phyloP scores from a whole-genome alignment of 139 green algal species.

The Deuterostichococcus epilithicus region DNA sequence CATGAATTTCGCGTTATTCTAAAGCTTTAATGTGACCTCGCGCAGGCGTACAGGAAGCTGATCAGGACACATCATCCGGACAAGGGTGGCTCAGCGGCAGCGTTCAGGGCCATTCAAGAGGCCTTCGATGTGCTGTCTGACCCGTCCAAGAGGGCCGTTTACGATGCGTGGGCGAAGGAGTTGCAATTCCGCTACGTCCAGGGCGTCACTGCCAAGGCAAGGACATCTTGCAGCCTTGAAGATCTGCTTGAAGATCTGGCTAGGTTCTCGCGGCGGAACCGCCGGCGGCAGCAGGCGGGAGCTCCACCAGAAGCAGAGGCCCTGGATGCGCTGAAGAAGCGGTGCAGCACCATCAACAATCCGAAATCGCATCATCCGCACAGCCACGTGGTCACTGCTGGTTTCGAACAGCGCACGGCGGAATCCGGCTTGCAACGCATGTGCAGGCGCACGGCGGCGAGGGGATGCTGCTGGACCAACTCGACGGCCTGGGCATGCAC shows the following conservation, averaged over 20 bases:
- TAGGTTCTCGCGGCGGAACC: too few species aligned
- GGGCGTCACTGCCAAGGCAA: conserved; percentile 18
- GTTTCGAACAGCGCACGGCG: too few species aligned
- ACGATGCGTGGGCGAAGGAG: conserved; percentile 65
- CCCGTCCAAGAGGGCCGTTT: conserved; percentile 40
- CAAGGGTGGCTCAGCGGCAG: conserved; percentile 63
- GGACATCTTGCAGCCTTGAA: too few species aligned
- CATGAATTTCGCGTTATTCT: neutral
- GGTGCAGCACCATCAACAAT: too few species aligned
- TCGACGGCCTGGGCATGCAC: conserved; percentile 49
- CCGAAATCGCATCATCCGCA: too few species aligned
- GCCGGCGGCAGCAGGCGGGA: too few species aligned
- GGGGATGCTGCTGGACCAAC: conserved; percentile 69
- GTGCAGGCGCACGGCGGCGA: conserved; percentile 49
- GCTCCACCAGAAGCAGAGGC: too few species aligned
- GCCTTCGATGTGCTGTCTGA: conserved; percentile 65
- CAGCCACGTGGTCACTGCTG: too few species aligned
- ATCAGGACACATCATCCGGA: conserved; percentile 71
- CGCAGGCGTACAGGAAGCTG: conserved; percentile 56
- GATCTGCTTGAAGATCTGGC: too few species aligned
- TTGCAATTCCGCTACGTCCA: conserved; percentile 55
- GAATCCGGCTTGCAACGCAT: too few species aligned
- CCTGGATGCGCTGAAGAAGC: too few species aligned
- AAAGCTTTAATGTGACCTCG: neutral
- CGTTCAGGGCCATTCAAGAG: conserved; percentile 47